Evolutionary conservation across 2,329 filamentous ascomycete genomes (phyloP).

Genomic region (Nakataea oryzae): DNA sequence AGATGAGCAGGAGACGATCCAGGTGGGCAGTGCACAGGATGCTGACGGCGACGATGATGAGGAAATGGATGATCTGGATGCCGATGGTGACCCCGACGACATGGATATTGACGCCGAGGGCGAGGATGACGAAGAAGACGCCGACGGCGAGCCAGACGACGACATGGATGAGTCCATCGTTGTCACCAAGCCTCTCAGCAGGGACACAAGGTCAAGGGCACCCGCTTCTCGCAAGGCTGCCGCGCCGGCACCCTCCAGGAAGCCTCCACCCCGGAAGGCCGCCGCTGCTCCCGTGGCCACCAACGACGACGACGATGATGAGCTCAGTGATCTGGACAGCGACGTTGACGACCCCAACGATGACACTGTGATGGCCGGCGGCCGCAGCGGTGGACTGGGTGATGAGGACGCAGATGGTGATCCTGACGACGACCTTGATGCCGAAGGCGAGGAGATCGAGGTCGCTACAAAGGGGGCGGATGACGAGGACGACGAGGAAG

Average conservation of each 20-base stretch:
- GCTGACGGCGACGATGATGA: conserved; percentile 28
- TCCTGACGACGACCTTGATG: conserved; percentile 27
- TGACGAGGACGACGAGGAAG: conserved; percentile 27
- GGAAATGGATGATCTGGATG: conserved; percentile 24
- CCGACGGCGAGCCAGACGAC: conserved; percentile 26
- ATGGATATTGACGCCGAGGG: conserved; percentile 21
- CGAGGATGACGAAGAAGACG: conserved; percentile 29
- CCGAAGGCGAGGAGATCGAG: conserved; percentile 24
- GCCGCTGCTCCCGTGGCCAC: not conserved
- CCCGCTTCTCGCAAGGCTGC: not conserved
- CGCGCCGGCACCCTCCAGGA: not conserved
- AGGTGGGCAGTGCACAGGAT: conserved; percentile 10
- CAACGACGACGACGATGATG: conserved; percentile 43
- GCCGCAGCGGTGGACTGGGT: conserved; percentile 19
- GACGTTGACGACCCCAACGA: conserved; percentile 34
- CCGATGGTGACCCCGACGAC: conserved; percentile 15
- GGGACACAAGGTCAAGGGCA: not conserved
- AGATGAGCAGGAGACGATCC: conserved; percentile 15
- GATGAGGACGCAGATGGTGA: conserved; percentile 34
- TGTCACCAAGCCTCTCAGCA: conserved; percentile 9
- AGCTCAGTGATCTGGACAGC: conserved; percentile 45
- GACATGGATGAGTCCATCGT: conserved; percentile 21
- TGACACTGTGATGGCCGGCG: conserved; percentile 25
- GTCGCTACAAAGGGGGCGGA: conserved; percentile 24
- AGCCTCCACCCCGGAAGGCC: not conserved